Evolutionary conservation across 2,329 filamentous ascomycete species (phyloP), one percentile per base, ranked within the genome.

Genomic region (Claviceps pazoutovae): DNA sequence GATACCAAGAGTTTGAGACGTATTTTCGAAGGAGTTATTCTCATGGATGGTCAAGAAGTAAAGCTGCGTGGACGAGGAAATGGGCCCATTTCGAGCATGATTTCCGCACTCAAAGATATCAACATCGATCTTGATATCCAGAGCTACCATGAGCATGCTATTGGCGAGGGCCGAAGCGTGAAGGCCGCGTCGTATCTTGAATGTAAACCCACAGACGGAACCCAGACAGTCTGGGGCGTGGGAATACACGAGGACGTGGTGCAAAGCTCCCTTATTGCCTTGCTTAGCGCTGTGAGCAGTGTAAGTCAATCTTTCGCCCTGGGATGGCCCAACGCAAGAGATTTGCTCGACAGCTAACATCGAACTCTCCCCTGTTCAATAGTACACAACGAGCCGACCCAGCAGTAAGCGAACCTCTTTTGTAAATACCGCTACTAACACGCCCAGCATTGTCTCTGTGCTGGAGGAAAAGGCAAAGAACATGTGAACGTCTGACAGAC

Each of bases 111-210:
- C 44, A 79, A 80, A 59, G 75, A 75, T 16, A 71, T 97, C 37
- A 87, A 88, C 53, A 84, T 97, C 56, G 84, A 94, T 62, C 74
- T 97, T 23, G 91, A 97, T 63, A 88, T 97, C 49, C 80, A 83
- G 46, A 88, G 96, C 66, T 97, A 97, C 74, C 95, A 94, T 74
- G 93, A 97, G 68, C 91, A 97, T 69, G 85, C 90, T 30, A 89
- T 97, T 59, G 88, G 88, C 57, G 74, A 76, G 49, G 88, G 87
- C 55, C 79, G 82, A 53, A 80, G 88, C 55, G 88, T 91, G 58
- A 94, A 94, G 73, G 91, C 91, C n/a, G 91, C 89, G 2, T 88
- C 90, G 2, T 97, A 94, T 65, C 95, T 97, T 57, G 87, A 96
- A 68, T 95, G 89, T 68, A 89, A 78, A 30, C 76, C 82, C 19